Percentiles rank a stretch among this genome's conserved stretches.
Conservation (phyloP, 2,329 filamentous ascomycete genomes). For the Fusarium staphyleae region DNA sequence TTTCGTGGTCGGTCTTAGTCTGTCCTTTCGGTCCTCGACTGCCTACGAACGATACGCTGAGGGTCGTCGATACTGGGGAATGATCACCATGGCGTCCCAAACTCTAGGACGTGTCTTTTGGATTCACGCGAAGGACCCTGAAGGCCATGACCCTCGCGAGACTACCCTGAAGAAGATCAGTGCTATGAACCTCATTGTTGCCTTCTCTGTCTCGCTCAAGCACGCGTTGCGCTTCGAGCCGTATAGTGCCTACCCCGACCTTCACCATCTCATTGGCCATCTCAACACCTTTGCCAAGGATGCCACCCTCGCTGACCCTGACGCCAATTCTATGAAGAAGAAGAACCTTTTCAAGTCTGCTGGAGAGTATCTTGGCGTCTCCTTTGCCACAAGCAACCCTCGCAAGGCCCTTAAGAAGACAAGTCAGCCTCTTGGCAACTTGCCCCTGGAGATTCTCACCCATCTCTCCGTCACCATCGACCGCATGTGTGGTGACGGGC, state of each 20-base stretch:
- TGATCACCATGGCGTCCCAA: constrained; percentile 67
- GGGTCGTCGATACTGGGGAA: constrained; percentile 68
- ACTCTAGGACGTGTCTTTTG: constrained; percentile 80
- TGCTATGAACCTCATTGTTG: constrained; percentile 78
- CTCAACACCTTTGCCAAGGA: constrained; percentile 76
- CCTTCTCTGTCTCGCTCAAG: constrained; percentile 80
- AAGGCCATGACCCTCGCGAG: constrained; percentile 61
- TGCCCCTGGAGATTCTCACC: constrained; percentile 82
- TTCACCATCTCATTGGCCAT: constrained; percentile 72
- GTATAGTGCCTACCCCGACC: constrained; percentile 77
- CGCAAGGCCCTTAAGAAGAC: constrained; percentile 78
- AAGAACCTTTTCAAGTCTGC: constrained; percentile 66
- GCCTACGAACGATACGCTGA: constrained; percentile 78
- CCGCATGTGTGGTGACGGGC: constrained; percentile 61
- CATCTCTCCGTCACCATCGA: constrained; percentile 74
- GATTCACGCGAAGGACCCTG: constrained; percentile 74
- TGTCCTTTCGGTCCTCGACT: constrained; percentile 78
- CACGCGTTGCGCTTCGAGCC: constrained; percentile 86
- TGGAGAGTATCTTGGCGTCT: constrained; percentile 78
- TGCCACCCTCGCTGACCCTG: constrained; percentile 53
- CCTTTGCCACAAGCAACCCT: constrained; percentile 80
- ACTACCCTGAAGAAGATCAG: constrained; percentile 75
- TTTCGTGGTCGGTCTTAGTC: constrained; percentile 81
- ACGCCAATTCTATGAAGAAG: constrained; percentile 46
- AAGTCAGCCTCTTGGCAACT: constrained; percentile 76